Conservation (phyloP, 768 basidiomycete genomes). For the Amylocystis lapponica region DNA sequence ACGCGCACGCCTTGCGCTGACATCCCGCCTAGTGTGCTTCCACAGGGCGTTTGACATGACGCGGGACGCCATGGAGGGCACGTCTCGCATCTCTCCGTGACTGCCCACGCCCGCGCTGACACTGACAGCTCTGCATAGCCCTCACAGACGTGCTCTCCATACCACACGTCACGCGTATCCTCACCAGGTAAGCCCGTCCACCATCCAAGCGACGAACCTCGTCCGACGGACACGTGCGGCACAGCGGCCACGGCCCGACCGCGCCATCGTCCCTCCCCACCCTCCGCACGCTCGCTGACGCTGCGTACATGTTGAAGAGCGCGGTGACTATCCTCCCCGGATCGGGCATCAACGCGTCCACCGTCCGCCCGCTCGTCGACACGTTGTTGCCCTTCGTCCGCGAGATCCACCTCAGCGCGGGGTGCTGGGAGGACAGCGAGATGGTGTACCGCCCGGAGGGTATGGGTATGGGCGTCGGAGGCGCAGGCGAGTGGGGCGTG, state of each 20-base stretch:
- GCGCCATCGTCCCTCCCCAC: conserved; percentile 23
- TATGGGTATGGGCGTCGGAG: conserved; percentile 65
- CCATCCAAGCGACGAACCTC: no score
- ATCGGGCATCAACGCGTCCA: conserved; percentile 63
- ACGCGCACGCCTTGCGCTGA: not conserved
- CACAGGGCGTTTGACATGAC: conserved; percentile 80
- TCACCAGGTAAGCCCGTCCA: conserved; percentile 87
- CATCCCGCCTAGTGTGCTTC: conserved; percentile 54
- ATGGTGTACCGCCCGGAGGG: conserved; percentile 48
- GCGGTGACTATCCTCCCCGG: conserved; percentile 54
- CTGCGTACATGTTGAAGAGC: no score
- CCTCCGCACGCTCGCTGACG: conserved; percentile 15
- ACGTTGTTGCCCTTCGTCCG: conserved; percentile 45
- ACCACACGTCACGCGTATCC: conserved; percentile 63
- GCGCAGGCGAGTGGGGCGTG: conserved; percentile 54
- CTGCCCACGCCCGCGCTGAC: not conserved
- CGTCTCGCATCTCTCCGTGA: conserved; percentile 2
- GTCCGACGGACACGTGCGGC: no score
- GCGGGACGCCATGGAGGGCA: conserved; percentile 47
- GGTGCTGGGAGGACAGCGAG: conserved; percentile 49
- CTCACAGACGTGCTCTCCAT: conserved; percentile 45
- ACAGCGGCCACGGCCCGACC: conserved; percentile 48
- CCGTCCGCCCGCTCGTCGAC: conserved; percentile 43
- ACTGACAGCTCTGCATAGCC: conserved; percentile 18
- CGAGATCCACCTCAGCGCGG: conserved; percentile 76